Evolutionary conservation across 371 early-diverging fungal species (phyloP).

Genomic region (Thermomucor indicae-seudaticae): DNA sequence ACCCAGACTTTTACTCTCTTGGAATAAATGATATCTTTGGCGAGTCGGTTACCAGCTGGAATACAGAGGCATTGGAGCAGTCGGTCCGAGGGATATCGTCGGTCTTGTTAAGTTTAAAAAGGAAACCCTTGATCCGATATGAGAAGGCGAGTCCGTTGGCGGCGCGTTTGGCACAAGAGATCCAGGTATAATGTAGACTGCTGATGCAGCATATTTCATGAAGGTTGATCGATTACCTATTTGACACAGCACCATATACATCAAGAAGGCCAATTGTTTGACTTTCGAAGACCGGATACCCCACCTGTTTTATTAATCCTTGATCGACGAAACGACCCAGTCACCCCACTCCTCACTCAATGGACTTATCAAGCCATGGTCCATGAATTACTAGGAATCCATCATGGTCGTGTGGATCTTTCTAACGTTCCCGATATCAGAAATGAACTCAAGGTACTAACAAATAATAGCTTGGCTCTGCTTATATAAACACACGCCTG

Average conservation of each 20-base stretch:
- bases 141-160: constrained; percentile 77
- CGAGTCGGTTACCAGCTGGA: constrained; percentile 69
- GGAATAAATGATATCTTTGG: constrained; percentile 75
- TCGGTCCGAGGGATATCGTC: constrained; percentile 77
- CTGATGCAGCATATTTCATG: background rate
- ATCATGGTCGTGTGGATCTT: constrained; percentile 92
- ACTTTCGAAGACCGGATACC: constrained; percentile 75
- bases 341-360: constrained; percentile 94
- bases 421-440: constrained; percentile 75
- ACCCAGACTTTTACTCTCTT: constrained; percentile 79
- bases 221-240: no score
- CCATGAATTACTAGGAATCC: constrained; percentile 93
- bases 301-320: constrained; percentile 88
- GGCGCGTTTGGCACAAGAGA: constrained; percentile 75
- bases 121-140: constrained; percentile 89
- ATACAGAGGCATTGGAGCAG: constrained; percentile 66
- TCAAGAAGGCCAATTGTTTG: constrained; percentile 80
- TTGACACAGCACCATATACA: constrained; percentile 73
- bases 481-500: background rate
- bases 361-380: constrained; percentile 99
- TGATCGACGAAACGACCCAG: constrained; percentile 95
- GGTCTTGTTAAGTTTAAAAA: constrained; percentile 79
- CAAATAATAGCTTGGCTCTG: background rate
- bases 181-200: constrained; percentile 38
- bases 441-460: constrained; percentile 72